Conservation (phyloP, 768 basidiomycete species). For the Amanita phalloides region DNA sequence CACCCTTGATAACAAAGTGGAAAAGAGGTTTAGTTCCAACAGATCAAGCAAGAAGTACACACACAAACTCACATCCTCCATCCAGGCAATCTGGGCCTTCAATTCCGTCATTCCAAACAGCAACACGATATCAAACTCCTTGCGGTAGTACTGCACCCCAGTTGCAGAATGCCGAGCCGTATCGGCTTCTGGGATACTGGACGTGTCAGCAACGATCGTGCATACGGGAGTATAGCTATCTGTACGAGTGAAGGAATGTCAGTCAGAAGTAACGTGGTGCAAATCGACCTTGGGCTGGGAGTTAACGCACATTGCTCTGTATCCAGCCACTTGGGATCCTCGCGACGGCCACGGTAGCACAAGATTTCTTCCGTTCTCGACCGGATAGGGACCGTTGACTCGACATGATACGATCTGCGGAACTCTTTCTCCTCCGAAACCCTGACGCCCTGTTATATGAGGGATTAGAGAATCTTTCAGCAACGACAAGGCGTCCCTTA, state of each 20-base stretch:
- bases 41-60: not conserved
- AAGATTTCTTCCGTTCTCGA: conserved; percentile 13
- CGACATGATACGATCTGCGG: conserved; percentile 22
- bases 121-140: conserved; percentile 24
- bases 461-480: not conserved
- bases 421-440: conserved; percentile 37
- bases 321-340: conserved; percentile 19
- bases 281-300: not conserved
- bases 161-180: not conserved
- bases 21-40: not conserved
- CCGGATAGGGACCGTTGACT: conserved; percentile 13
- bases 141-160: conserved; percentile 12
- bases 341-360: conserved; percentile 16
- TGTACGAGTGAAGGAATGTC: not conserved
- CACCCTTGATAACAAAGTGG: not conserved
- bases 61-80: conserved; percentile 25
- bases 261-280: no score
- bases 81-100: conserved; percentile 33
- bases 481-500: not conserved
- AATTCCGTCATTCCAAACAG: conserved; percentile 37
- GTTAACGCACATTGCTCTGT: conserved; percentile 15
- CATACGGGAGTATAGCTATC: conserved; percentile 19
- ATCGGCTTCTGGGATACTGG: conserved; percentile 2
- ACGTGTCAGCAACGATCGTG: conserved; percentile 17
- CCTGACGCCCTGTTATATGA: conserved; percentile 24